phyloP scores from a whole-genome alignment of 768 basidiomycete genomes.

The Suillus subalutaceus region DNA sequence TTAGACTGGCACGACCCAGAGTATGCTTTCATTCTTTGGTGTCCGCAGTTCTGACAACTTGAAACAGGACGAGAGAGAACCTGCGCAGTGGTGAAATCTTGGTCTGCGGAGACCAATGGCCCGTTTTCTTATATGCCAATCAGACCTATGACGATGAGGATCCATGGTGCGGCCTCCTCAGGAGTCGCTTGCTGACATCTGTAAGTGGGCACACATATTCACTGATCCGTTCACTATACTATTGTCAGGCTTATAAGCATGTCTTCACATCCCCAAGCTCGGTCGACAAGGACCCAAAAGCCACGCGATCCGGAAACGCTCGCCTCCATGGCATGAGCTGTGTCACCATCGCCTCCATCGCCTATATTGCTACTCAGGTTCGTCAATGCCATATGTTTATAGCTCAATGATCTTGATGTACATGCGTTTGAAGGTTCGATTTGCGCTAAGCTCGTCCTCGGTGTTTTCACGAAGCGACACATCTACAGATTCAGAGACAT shows the following conservation, averaged over 20 bases:
- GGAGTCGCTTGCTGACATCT: too few species aligned
- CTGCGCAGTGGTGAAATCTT: constrained; percentile 14
- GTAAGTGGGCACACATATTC: neutral
- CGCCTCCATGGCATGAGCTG: too few species aligned
- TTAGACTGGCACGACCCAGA: constrained; percentile 21
- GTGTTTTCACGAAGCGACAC: too few species aligned
- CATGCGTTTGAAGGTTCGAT: neutral
- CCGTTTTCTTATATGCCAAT: constrained; percentile 20
- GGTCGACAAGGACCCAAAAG: too few species aligned
- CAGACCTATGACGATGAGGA: constrained; percentile 16
- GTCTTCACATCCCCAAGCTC: too few species aligned
- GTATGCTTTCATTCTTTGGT: constrained; percentile 12
- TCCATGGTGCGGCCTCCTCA: too few species aligned
- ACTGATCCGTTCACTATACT: too few species aligned
- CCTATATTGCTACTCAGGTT: constrained; percentile 24
- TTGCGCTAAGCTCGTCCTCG: too few species aligned
- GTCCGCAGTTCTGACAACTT: neutral
- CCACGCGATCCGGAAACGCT: too few species aligned
- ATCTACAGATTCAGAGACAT: too few species aligned
- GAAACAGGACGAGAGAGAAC: constrained; percentile 13
- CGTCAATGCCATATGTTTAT: neutral
- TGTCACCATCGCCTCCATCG: constrained; percentile 14
- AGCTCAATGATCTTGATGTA: too few species aligned
- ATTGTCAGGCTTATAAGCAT: too few species aligned
- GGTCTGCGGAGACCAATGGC: constrained; percentile 24